Conservation (phyloP, 179 eudicot genomes). For the Sideroxylon spinosum region DNA sequence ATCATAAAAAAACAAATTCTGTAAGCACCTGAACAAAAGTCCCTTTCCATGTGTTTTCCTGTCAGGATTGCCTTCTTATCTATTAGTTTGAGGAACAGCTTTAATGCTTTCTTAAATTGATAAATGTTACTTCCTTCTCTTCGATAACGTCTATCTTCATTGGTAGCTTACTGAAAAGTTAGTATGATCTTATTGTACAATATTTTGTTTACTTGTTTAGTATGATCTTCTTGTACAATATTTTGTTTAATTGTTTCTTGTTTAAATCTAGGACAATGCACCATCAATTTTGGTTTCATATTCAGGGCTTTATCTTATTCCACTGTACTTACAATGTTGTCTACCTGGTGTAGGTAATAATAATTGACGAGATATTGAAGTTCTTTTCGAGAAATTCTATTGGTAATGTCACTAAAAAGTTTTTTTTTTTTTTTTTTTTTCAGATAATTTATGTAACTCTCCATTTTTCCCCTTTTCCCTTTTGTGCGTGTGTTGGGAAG, state of each 20-base stretch:
- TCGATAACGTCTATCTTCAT: neutral
- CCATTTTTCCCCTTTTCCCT: neutral
- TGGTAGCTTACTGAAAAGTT: neutral
- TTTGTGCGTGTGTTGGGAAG: neutral
- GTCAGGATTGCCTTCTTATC: neutral
- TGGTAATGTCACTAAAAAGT: slow-evolving; percentile 37
- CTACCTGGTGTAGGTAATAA: slow-evolving; percentile 57
- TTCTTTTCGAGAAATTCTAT: slow-evolving; percentile 70
- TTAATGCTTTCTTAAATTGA: neutral
- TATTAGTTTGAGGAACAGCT: neutral
- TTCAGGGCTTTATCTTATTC: neutral
- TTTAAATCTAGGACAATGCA: neutral
- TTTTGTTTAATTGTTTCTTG: neutral
- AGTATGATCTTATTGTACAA: neutral
- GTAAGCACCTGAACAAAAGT: neutral
- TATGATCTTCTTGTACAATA: neutral
- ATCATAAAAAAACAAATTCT: neutral
- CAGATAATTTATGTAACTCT: neutral
- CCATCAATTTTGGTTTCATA: neutral
- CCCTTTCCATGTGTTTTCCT: neutral
- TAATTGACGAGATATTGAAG: slow-evolving; percentile 91
- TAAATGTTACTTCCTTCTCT: neutral
- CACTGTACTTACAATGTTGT: neutral
- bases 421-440: neutral
- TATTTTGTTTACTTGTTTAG: neutral